These are phyloP conservation scores for Xylariaceae sp. DNA, from an alignment of 2,329 filamentous ascomycete species.

Conservation along the genomic window DNA sequence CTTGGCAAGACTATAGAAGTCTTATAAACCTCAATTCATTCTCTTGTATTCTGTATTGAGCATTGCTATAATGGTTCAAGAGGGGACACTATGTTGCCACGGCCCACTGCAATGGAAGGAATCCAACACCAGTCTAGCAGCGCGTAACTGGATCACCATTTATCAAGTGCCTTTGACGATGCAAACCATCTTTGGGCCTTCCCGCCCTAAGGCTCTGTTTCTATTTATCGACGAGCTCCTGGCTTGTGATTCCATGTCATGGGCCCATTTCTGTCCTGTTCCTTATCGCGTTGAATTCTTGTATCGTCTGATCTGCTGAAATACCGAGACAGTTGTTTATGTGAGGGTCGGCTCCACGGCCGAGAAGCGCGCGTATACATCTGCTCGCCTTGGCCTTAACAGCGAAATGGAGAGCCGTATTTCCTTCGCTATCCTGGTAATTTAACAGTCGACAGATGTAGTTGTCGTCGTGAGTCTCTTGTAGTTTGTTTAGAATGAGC, in stretches of 20 bases:
- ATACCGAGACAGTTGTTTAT: conserved; percentile 78
- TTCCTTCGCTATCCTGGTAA: conserved; percentile 77
- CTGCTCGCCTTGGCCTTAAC: conserved; percentile 85
- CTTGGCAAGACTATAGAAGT: conserved; percentile 10
- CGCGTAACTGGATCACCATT: too few species aligned
- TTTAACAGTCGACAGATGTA: conserved; percentile 78
- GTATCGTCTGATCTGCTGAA: conserved; percentile 80
- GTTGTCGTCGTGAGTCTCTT: conserved; percentile 69
- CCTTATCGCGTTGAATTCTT: conserved; percentile 65
- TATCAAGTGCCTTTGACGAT: too few species aligned
- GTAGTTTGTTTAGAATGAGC: conserved; percentile 80
- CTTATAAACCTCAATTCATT: too few species aligned
- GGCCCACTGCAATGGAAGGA: too few species aligned
- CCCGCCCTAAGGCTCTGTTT: too few species aligned
- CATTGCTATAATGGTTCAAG: too few species aligned
- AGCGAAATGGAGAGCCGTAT: conserved; percentile 74
- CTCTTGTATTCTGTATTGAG: too few species aligned
- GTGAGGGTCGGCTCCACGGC: conserved; percentile 76
- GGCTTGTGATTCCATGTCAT: too few species aligned
- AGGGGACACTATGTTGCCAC: too few species aligned
- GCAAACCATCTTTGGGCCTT: too few species aligned
- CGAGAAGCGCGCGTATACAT: conserved; percentile 74
- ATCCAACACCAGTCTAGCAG: too few species aligned
- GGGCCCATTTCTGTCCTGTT: conserved; percentile 59
- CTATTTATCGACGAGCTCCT: too few species aligned